phyloP scores from a whole-genome alignment of 768 basidiomycete genomes.

The Mycena chlorophos region DNA sequence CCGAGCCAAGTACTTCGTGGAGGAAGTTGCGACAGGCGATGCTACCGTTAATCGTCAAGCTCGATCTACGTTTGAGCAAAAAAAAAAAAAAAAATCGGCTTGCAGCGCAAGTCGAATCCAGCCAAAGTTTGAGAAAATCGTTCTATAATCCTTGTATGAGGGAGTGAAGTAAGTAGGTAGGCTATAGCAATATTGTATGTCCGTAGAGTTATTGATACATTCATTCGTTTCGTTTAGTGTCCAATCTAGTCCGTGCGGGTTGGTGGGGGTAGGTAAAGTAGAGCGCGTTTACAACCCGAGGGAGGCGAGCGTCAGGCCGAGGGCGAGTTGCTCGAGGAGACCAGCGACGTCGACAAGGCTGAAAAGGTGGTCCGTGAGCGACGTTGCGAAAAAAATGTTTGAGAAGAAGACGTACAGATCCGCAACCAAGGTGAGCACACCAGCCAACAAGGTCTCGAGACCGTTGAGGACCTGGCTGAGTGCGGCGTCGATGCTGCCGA shows the following conservation, averaged over 20 bases:
- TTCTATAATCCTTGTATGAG: not conserved
- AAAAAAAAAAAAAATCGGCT: no score
- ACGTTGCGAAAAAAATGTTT: slow-evolving; percentile 22
- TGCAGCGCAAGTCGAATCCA: no score
- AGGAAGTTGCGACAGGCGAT: no score
- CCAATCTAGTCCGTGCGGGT: no score
- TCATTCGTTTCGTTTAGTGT: not conserved
- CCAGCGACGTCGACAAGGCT: slow-evolving; percentile 20
- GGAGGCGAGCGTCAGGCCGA: slow-evolving; percentile 21
- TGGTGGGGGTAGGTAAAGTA: no score
- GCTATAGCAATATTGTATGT: not conserved
- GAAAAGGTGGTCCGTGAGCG: not conserved
- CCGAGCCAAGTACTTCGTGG: no score
- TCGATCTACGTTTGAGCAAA: no score
- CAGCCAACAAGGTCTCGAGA: slow-evolving; percentile 30
- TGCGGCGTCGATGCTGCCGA: slow-evolving; percentile 27
- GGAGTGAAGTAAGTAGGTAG: not conserved
- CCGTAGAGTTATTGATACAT: not conserved
- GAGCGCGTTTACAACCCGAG: slow-evolving; percentile 20
- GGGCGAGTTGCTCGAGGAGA: slow-evolving; percentile 13
- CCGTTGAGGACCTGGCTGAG: slow-evolving; percentile 27
- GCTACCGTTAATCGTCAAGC: no score
- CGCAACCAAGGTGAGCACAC: slow-evolving; percentile 31
- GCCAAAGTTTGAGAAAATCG: no score
- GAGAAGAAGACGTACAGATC: slow-evolving; percentile 18